These are phyloP conservation scores for Cucurbitaria berberidis DNA, from an alignment of 2,329 filamentous ascomycete species.

Conservation along the genomic window DNA sequence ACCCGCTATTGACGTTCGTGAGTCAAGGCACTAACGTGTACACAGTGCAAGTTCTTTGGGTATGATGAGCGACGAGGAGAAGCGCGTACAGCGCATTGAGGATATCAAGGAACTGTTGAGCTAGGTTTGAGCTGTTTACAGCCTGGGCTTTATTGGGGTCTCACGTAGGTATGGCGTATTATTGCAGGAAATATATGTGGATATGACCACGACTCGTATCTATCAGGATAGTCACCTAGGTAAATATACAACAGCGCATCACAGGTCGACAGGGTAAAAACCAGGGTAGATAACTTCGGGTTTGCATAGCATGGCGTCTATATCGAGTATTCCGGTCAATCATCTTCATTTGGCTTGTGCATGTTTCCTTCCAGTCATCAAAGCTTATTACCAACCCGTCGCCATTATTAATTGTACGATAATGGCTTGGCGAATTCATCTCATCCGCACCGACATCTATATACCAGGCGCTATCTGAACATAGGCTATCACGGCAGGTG, in stretches of 20 bases:
- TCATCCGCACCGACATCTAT: too few species aligned
- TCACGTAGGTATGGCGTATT: not conserved
- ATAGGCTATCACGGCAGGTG: too few species aligned
- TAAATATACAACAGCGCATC: not conserved
- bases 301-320: not conserved
- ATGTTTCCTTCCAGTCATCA: not conserved
- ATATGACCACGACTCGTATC: not conserved
- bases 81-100: constrained; percentile 85
- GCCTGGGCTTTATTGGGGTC: not conserved
- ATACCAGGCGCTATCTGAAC: too few species aligned
- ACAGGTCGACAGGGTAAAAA: not conserved
- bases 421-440: too few species aligned
- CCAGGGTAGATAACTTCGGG: not conserved
- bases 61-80: constrained; percentile 94
- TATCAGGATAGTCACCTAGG: too few species aligned
- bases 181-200: not conserved
- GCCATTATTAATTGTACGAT: too few species aligned
- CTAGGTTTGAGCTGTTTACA: constrained; percentile 28
- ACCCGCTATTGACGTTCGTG: not conserved
- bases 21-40: constrained; percentile 25
- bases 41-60: constrained; percentile 88
- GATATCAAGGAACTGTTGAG: constrained; percentile 92
- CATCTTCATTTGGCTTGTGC: not conserved
- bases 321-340: not conserved
- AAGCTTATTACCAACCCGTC: not conserved